Base-by-base conservation (phyloP, 441 rosid species). In the Croton laevigatus region DNA sequence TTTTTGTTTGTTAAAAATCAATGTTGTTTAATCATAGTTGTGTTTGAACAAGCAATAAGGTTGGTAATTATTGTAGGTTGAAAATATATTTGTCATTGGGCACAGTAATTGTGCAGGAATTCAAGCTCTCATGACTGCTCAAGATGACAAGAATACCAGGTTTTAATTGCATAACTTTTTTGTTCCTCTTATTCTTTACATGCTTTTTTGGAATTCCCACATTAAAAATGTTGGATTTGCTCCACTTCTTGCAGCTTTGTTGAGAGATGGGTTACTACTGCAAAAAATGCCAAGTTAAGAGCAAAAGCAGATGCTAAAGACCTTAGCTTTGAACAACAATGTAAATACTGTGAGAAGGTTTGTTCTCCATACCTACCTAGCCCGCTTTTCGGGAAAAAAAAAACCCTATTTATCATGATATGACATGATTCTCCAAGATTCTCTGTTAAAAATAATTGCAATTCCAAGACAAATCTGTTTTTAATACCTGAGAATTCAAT, bases 61-160 rank as follows among this genome's bases (percentile, higher is more conserved):
- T 38, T 42, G 34, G 19, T 68, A 59, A 66, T 68, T 64, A 65
- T 69, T 81, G 75, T 82, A 95, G 99, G 99, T 95, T 73, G 93
- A 87, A 77, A 84, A 95, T 79, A 85, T 95, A 77, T 83, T 95
- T 62, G 86, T 95, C 40, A 63, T 89, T 59, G 99, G 99, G 71
- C 99, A 95, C 79, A 93, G 99, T 81, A 78, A 93, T 68, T 95
- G 99, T 45, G 97, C 96, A 69, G 99, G 99, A 75, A 95, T 95
- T 74, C 95, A 79, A 65, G 90, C 97, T 49, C 91, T 95, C 53
- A 95, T 95, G 99, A 74, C 84, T 71, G 86, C 87, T 92, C 74
- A 81, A 71, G 93, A 84, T 20, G 84, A 75, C 68, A 81, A 3
- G 58, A 83, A 83, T 22, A 71, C 89, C 75, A 87, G 93, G 98